These are phyloP conservation scores for Solanum habrochaites DNA, from an alignment of 257 asterid genomes.

Conservation along the genomic window DNA sequence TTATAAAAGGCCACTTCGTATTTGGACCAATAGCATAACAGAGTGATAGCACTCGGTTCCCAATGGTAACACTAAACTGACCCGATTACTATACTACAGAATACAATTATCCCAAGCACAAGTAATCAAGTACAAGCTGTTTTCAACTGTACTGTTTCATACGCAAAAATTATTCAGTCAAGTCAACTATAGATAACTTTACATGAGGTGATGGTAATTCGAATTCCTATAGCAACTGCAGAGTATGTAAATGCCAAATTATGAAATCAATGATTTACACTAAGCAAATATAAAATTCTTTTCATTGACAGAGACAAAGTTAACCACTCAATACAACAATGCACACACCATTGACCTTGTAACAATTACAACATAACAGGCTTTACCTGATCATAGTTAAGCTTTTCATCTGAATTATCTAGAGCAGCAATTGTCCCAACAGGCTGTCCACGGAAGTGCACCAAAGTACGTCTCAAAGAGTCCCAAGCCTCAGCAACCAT, in stretches of 20 bases:
- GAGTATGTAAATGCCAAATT: not conserved
- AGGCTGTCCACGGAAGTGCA: conserved; percentile 65
- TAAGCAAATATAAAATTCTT: not conserved
- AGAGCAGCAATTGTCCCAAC: conserved; percentile 84
- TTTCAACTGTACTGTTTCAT: not conserved
- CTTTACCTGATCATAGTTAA: conserved; percentile 76
- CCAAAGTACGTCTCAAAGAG: conserved; percentile 48
- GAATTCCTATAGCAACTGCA: not conserved
- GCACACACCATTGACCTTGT: not conserved
- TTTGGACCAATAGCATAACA: not conserved
- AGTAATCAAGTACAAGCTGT: not conserved
- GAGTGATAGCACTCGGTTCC: not conserved
- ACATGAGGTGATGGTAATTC: not conserved
- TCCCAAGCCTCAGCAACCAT: conserved; percentile 80
- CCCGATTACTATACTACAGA: not conserved
- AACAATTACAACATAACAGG: not conserved
- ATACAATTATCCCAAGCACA: not conserved
- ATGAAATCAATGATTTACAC: not conserved
- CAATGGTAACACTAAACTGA: not conserved
- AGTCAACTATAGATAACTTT: not conserved
- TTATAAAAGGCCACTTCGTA: not conserved
- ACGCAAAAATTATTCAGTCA: not conserved
- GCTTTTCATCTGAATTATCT: conserved; percentile 73
- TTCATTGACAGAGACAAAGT: not conserved
- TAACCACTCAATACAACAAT: not conserved